Conservation (phyloP, 140 eudicot species). For the Ambrosia hybrid region DNA sequence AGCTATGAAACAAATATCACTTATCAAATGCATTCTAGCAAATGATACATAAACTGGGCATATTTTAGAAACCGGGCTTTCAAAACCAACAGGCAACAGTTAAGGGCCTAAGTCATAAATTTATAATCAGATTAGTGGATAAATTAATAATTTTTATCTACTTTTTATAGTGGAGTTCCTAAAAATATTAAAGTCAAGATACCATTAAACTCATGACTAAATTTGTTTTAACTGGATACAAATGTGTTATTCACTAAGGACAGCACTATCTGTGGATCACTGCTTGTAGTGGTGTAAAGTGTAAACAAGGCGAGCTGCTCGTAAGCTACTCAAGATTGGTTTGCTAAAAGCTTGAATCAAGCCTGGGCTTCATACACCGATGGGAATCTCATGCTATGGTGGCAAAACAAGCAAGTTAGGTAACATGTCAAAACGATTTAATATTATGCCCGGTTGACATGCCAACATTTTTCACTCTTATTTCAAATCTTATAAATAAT, state of each 20-base stretch:
- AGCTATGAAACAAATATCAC: slow-evolving; percentile 42
- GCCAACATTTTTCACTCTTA: neutral
- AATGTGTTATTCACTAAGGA: neutral
- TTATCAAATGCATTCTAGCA: neutral
- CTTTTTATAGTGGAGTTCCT: neutral
- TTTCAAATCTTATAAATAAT: neutral
- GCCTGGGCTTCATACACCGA: neutral
- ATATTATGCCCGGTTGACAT: neutral
- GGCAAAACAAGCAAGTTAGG: neutral
- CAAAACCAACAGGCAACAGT: neutral
- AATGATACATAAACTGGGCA: too few species aligned
- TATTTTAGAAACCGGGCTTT: too few species aligned
- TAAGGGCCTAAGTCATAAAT: too few species aligned
- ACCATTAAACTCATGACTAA: too few species aligned
- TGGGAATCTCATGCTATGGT: neutral
- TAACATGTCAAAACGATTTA: neutral
- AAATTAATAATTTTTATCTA: neutral
- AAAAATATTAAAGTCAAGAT: neutral
- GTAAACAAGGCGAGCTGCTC: neutral
- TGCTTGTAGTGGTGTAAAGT: neutral
- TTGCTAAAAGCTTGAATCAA: too few species aligned
- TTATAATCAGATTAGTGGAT: neutral
- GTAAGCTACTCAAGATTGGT: neutral
- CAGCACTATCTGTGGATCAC: neutral
- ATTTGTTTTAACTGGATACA: neutral